Percentiles rank a stretch among this genome's conserved stretches.
Evolutionary conservation across 2,329 filamentous ascomycete species (phyloP).

Genomic region (Verruconis gallopava): DNA sequence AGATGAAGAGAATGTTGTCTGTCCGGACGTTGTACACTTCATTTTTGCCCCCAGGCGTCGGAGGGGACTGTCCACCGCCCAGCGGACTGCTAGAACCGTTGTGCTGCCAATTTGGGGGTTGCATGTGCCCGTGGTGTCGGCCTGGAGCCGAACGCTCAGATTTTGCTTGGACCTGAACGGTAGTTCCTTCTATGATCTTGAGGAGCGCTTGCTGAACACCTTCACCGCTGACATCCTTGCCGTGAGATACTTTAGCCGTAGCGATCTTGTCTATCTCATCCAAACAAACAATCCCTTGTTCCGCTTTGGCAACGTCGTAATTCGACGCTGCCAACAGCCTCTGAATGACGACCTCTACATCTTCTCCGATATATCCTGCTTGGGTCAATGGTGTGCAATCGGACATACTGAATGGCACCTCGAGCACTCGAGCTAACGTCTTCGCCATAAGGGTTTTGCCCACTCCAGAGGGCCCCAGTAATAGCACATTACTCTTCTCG

Average conservation of each 20-base stretch:
- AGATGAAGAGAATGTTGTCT: conserved; percentile 94
- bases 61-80: conserved; percentile 6
- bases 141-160: conserved; percentile 38
- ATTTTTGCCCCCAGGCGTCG: conserved; percentile 31
- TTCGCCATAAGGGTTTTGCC: conserved; percentile 95
- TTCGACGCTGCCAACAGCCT: conserved; percentile 79
- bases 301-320: conserved; percentile 71
- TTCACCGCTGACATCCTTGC: conserved; percentile 89
- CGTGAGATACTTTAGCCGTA: conserved; percentile 71
- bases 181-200: conserved; percentile 93
- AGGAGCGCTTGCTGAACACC: conserved; percentile 91
- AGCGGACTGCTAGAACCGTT: background rate
- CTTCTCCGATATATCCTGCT: conserved; percentile 93
- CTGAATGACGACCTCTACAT: conserved; percentile 92
- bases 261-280: conserved; percentile 98
- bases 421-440: conserved; percentile 82
- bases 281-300: conserved; percentile 86
- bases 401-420: conserved; percentile 88
- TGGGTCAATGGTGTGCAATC: conserved; percentile 95
- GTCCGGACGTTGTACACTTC: conserved; percentile 69
- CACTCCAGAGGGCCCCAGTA: conserved; percentile 85
- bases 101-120: conserved; percentile 3
- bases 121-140: conserved; percentile 6
- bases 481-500: conserved; percentile 87
- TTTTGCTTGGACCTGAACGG: conserved; percentile 83